phyloP scores from a whole-genome alignment of 2,329 filamentous ascomycete genomes.

The Fusarium hainanense region DNA sequence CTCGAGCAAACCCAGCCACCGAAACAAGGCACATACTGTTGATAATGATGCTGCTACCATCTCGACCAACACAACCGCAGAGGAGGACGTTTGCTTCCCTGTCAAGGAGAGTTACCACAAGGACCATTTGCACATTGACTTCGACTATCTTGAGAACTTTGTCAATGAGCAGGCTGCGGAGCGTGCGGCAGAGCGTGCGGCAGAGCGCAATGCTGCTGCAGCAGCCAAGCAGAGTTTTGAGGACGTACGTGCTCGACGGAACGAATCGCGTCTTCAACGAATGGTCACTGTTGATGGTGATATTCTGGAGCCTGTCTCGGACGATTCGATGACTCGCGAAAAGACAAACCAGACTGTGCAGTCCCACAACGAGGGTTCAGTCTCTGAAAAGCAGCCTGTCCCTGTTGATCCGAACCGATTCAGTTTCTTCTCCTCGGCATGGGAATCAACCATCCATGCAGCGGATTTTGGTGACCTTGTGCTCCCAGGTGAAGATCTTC shows the following conservation, averaged over 20 bases:
- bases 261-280: conserved; percentile 48
- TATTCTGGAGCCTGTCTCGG: conserved; percentile 64
- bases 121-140: conserved; percentile 88
- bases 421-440: conserved; percentile 96
- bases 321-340: conserved; percentile 58
- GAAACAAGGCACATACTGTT: conserved; percentile 68
- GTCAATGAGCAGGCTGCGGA: conserved; percentile 68
- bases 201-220: conserved; percentile 57
- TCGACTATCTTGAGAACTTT: conserved; percentile 93
- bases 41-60: conserved; percentile 71
- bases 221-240: conserved; percentile 45
- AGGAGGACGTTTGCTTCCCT: conserved; percentile 91
- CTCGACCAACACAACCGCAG: conserved; percentile 75
- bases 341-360: conserved; percentile 55
- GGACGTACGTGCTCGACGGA: conserved; percentile 48
- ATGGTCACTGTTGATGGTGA: conserved; percentile 67
- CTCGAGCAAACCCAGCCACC: conserved; percentile 70
- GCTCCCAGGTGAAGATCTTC: conserved; percentile 88
- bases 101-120: conserved; percentile 73
- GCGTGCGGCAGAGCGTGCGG: conserved; percentile 52
- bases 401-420: conserved; percentile 79
- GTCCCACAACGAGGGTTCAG: conserved; percentile 41
- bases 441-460: conserved; percentile 93
- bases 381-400: conserved; percentile 52
- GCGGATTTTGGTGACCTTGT: conserved; percentile 88